Evolutionary conservation across 495 filamentous ascomycete genomes (phyloP), one percentile per base, ranked within the genome.

Genomic region (Penicillium fimorum): DNA sequence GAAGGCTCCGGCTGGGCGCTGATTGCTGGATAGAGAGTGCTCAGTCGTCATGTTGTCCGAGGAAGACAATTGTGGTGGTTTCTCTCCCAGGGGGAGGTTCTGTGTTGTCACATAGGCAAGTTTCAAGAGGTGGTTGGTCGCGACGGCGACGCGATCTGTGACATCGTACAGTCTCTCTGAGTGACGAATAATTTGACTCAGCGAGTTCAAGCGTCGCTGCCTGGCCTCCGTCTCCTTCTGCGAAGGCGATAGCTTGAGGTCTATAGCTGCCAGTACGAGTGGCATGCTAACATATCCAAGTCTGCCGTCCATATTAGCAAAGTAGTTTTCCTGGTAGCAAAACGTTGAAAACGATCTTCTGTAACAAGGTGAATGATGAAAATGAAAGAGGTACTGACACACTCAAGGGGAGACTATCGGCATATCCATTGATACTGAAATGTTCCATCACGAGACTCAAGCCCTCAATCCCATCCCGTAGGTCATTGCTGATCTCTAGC

Each of bases 221-320:
- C 69, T 52, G 3, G 40, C 40, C 4, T 55, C 42, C 38, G 66
- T 59, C 45, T 69, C 61, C 0, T 46, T n/a, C 0, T 47, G 25
- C 1, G 67, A 62, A 8, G 67, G 62, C 0, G 70, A 71, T 22
- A 73, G 63, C 6, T 73, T 73, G 18, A 73, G 55, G 24, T 73
- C 62, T 25, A 73, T 73, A 7, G 70, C 70, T 12, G 70, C 64
- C 32, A 73, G 58, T 4, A 73, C 57, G 0, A 73, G 60, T 0
- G 70, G 70, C 69, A 73, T 73, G 1, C 59, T 66, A 5, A 65
- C 63, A n/a, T 70, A 73, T 9, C 57, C 70, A 1, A 73, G 60
- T 9, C 70, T 69, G 27, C 12, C 18, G 4, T 20, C 6, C 5
- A 15, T 29, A 24, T 47, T 13, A 47, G 20, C 20, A 15, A 2